Base-by-base conservation (phyloP, 306 rosid genomes). In the Fagus sylvatica region DNA sequence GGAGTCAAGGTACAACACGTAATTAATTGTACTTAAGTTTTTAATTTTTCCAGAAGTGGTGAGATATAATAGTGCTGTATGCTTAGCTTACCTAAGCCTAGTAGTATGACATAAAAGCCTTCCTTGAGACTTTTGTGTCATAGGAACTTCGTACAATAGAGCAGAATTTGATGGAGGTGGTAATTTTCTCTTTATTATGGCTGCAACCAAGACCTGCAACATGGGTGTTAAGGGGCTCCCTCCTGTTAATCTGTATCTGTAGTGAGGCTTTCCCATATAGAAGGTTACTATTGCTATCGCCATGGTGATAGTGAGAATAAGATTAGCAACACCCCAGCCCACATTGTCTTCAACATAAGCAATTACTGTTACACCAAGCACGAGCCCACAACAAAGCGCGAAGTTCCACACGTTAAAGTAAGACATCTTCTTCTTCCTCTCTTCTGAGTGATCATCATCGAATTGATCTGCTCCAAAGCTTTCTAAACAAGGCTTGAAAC, bases 391-490 rank as follows among this genome's bases (percentile, higher is more conserved):
- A 55, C 78, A 77, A 10, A 87, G 34, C 8, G 76, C 65, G 49
- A 84, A 82, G 33, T 51, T 77, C 91, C 91, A 87, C 88, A 85
- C 82, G 66, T 87, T 87, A 73, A 87, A 84, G 83, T 41, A 87
- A 65, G 88, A 87, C 87, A 82, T 76, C 77, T 84, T 87, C 46
- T 82, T 74, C 82, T 74, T 85, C 76, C 91, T 83, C 49, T 87
- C 91, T 75, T 75, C 59, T 0, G 0, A 0, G 73, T 87, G 80
- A 39, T 82, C 82, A 8, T 85, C 91, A 19, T 87, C 89, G 41
- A 87, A 85, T 69, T 85, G 91, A 73, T 87, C 91, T 13, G 89
- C 89, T 70, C 91, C 91, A 51, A 87, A 85, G 84, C 87, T 87
- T 72, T 83, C 49, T 74, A 85, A 75, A 78, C 87, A 80, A 7